phyloP scores from a whole-genome alignment of 495 filamentous ascomycete species.

The Aspergillus sparsus region DNA sequence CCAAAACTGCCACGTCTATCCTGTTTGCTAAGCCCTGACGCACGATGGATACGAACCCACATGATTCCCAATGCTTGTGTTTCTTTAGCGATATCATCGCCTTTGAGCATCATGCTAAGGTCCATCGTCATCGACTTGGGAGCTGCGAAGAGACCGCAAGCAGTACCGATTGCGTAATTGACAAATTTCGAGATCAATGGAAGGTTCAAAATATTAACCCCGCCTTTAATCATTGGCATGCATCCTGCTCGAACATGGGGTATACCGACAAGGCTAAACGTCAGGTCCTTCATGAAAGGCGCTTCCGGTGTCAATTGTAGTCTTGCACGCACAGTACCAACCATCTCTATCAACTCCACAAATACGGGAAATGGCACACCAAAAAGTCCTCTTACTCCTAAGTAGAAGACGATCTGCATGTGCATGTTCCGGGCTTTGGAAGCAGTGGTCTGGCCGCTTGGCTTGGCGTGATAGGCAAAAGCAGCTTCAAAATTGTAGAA shows the following conservation, averaged over 20 bases:
- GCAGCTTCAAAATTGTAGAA: slow-evolving; percentile 95
- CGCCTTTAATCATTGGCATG: slow-evolving; percentile 83
- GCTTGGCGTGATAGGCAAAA: slow-evolving; percentile 88
- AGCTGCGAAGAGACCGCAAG: slow-evolving; percentile 86
- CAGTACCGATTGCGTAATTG: slow-evolving; percentile 90
- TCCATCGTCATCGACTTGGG: slow-evolving; percentile 96
- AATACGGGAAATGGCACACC: slow-evolving; percentile 88
- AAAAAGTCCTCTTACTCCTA: slow-evolving; percentile 71
- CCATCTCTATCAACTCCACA: slow-evolving; percentile 80
- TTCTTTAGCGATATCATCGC: slow-evolving; percentile 89
- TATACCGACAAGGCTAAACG: slow-evolving; percentile 89
- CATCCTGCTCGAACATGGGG: slow-evolving; percentile 90
- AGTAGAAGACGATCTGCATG: slow-evolving; percentile 92
- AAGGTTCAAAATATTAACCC: slow-evolving; percentile 88
- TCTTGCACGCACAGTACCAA: slow-evolving; percentile 81
- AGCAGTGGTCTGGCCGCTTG: slow-evolving; percentile 64
- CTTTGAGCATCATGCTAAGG: slow-evolving; percentile 82
- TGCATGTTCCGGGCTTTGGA: slow-evolving; percentile 92
- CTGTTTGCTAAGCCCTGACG: slow-evolving; percentile 85
- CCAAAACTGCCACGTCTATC: slow-evolving; percentile 78
- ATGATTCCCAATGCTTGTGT: slow-evolving; percentile 80
- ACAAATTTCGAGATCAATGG: slow-evolving; percentile 95
- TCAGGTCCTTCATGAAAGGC: slow-evolving; percentile 87
- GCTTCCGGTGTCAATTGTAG: slow-evolving; percentile 84
- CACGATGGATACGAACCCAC: slow-evolving; percentile 89